A percentile compares a stretch with the other conserved stretches of the same genome.
These are phyloP conservation scores for Leccinum imitatum DNA, from an alignment of 768 basidiomycete species.

Conservation along the genomic window DNA sequence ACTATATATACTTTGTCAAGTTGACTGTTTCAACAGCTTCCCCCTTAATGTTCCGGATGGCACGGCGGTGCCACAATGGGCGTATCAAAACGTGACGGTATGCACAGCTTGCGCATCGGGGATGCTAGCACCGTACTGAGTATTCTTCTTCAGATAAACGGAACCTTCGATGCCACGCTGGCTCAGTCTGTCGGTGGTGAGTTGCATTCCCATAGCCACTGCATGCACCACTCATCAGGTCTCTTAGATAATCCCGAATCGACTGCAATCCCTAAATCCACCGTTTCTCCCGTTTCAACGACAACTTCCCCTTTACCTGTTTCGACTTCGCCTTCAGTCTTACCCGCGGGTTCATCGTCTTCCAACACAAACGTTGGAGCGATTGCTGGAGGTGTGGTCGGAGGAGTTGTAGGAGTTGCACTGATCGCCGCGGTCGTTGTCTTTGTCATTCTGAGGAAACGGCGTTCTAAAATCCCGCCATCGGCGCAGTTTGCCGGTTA, in stretches of 20 bases:
- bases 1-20: neutral
- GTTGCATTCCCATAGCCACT: neutral
- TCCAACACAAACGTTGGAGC: neutral
- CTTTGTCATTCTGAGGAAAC: constrained; percentile 32
- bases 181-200: constrained; percentile 36
- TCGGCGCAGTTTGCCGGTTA: constrained; percentile 14
- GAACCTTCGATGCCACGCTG: constrained; percentile 40
- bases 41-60: constrained; percentile 47
- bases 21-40: constrained; percentile 35
- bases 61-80: constrained; percentile 59
- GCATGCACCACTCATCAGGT: neutral
- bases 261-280: constrained; percentile 34
- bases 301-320: neutral
- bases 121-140: constrained; percentile 7
- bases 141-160: constrained; percentile 27
- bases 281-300: constrained; percentile 3
- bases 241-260: constrained; percentile 44
- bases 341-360: constrained; percentile 4
- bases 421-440: too few species aligned
- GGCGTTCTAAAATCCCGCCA: constrained; percentile 24
- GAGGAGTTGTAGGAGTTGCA: too few species aligned
- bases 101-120: constrained; percentile 12
- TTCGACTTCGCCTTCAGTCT: constrained; percentile 8
- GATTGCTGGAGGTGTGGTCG: too few species aligned
- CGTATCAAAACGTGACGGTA: constrained; percentile 54